Evolutionary conservation across 1,139 yeast genomes (phyloP).

Genomic region (Yamadazyma aaseri): DNA sequence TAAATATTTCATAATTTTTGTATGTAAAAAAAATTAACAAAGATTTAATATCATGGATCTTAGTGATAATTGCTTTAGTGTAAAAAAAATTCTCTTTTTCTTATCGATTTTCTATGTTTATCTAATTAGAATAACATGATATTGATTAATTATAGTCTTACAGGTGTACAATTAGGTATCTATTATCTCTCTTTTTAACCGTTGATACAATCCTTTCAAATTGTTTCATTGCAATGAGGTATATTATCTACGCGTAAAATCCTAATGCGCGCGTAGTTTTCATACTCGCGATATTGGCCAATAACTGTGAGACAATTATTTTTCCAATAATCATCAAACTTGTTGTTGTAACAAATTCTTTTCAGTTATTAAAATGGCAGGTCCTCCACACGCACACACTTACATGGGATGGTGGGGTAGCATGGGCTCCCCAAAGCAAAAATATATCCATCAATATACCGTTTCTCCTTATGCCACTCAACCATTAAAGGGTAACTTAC

Average conservation of each 20-base stretch:
- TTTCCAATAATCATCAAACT: conserved; percentile 6
- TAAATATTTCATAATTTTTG: conserved; percentile 12
- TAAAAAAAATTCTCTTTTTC: too few species aligned
- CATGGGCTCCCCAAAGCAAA: conserved; percentile 84
- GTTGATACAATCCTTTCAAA: too few species aligned
- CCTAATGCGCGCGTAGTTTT: conserved; percentile 1
- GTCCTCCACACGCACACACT: conserved; percentile 51
- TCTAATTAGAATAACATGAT: too few species aligned
- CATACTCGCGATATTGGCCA: conserved; percentile 10
- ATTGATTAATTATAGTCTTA: too few species aligned
- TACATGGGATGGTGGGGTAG: conserved; percentile 99
- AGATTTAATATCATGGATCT: conserved; percentile 10
- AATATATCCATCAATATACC: conserved; percentile 79
- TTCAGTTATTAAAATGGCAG: conserved; percentile 45
- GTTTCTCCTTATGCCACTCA: conserved; percentile 93
- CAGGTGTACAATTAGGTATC: too few species aligned
- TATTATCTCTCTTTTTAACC: too few species aligned
- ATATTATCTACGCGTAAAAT: conserved; percentile 3
- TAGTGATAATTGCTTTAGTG: too few species aligned
- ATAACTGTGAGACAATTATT: conserved; percentile 11
- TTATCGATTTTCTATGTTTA: too few species aligned
- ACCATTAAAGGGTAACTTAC: conserved; percentile 84
- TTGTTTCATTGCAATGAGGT: too few species aligned
- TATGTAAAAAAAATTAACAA: conserved; percentile 9
- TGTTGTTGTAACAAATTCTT: conserved; percentile 1